Percentiles rank a stretch among this genome's conserved stretches.
Evolutionary conservation across 306 rosid species (phyloP).

Genomic region (Boehmeria nivea): DNA sequence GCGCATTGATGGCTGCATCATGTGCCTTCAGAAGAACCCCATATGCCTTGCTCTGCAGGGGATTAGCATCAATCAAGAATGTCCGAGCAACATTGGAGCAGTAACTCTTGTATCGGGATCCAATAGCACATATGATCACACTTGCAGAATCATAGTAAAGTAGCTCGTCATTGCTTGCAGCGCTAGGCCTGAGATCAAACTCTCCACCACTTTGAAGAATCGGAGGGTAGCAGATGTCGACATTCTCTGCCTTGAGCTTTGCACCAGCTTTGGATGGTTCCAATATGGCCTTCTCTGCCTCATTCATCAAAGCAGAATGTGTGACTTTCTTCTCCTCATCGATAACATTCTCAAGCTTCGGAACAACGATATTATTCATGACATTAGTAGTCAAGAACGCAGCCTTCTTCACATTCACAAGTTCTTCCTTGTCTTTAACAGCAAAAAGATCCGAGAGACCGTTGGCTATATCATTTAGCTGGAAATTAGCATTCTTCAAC

Average conservation of each 20-base stretch:
- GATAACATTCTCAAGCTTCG: slow-evolving; percentile 83
- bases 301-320: slow-evolving; percentile 86
- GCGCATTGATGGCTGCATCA: slow-evolving; percentile 57
- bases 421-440: slow-evolving; percentile 59
- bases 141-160: slow-evolving; percentile 81
- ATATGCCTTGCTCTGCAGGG: slow-evolving; percentile 80
- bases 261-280: slow-evolving; percentile 73
- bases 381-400: slow-evolving; percentile 68
- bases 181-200: slow-evolving; percentile 93
- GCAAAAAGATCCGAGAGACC: slow-evolving; percentile 74
- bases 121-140: slow-evolving; percentile 86
- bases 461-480: slow-evolving; percentile 60
- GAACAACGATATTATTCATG: slow-evolving; percentile 72
- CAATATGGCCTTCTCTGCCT: slow-evolving; percentile 79
- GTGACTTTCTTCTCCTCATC: slow-evolving; percentile 84
- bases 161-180: slow-evolving; percentile 83
- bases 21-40: slow-evolving; percentile 86
- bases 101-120: slow-evolving; percentile 87
- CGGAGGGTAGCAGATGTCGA: slow-evolving; percentile 93
- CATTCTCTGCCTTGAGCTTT: slow-evolving; percentile 75
- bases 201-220: slow-evolving; percentile 91
- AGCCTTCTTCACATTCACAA: slow-evolving; percentile 70
- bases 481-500: slow-evolving; percentile 44
- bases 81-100: slow-evolving; percentile 88
- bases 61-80: slow-evolving; percentile 82